Percentiles rank a stretch among this genome's conserved stretches.
phyloP scores from a whole-genome alignment of 495 filamentous ascomycete species.

The Cercophora sp. region DNA sequence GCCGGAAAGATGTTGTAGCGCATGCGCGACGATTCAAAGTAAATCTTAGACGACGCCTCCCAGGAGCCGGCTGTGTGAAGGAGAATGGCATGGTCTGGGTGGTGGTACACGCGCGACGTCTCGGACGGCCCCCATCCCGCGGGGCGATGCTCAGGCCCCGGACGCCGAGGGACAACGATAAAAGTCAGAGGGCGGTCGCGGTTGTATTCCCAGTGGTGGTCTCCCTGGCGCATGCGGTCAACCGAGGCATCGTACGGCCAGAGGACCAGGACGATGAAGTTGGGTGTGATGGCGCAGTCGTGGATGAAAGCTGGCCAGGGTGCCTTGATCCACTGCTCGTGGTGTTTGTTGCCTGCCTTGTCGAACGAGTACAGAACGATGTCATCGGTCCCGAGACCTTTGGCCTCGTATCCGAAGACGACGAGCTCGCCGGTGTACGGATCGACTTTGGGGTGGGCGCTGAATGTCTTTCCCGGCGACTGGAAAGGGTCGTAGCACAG shows the following conservation, averaged over 20 bases:
- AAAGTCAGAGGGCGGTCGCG: too few relatives aligned
- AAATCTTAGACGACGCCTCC: too few relatives aligned
- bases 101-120: too few relatives aligned
- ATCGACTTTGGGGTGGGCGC: constrained; percentile 56
- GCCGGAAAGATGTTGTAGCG: too few relatives aligned
- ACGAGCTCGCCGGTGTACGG: constrained; percentile 50
- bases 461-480: constrained; percentile 48
- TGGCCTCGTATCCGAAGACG: constrained; percentile 48
- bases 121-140: too few relatives aligned
- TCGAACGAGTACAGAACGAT: constrained; percentile 40
- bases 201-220: constrained; percentile 45
- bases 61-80: too few relatives aligned
- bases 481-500: constrained; percentile 48
- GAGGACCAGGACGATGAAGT: constrained; percentile 45
- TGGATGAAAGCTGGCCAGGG: constrained; percentile 50
- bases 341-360: constrained; percentile 35
- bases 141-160: too few relatives aligned
- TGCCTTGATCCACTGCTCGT: constrained; percentile 40
- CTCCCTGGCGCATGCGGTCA: constrained; percentile 46
- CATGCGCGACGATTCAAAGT: too few relatives aligned
- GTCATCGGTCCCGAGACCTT: constrained; percentile 39
- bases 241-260: constrained; percentile 39
- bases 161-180: too few relatives aligned
- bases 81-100: too few relatives aligned
- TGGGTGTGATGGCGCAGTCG: constrained; percentile 48